Evolutionary conservation across 2,329 filamentous ascomycete genomes (phyloP).

Genomic region (Zopfia rhizophila): DNA sequence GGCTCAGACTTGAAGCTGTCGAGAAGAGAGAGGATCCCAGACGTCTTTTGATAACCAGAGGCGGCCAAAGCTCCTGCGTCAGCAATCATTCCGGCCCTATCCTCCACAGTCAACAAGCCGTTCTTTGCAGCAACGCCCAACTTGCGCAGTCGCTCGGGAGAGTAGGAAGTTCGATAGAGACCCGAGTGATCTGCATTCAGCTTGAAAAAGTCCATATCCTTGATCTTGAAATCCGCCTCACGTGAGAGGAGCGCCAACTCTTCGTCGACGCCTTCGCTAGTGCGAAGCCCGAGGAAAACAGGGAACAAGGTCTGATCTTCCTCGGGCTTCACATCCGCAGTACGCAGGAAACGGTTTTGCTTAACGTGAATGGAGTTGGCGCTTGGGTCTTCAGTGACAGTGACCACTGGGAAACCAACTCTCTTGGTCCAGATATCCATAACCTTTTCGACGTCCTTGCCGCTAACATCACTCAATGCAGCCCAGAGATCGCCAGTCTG

Average conservation of each 20-base stretch:
- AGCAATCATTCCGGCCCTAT: conserved; percentile 90
- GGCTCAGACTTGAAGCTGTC: conserved; percentile 84
- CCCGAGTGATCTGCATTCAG: conserved; percentile 94
- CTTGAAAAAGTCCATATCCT: conserved; percentile 91
- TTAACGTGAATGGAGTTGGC: conserved; percentile 83
- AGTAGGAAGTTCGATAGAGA: conserved; percentile 90
- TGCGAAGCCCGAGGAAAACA: conserved; percentile 86
- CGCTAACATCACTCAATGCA: conserved; percentile 85
- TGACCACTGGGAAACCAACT: conserved; percentile 90
- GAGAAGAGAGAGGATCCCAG: conserved; percentile 84
- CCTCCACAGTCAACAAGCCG: conserved; percentile 84
- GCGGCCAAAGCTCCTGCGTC: conserved; percentile 90
- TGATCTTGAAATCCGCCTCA: conserved; percentile 80
- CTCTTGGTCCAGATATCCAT: conserved; percentile 99
- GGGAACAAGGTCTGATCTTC: conserved; percentile 91
- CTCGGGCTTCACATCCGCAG: conserved; percentile 91
- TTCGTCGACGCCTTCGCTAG: conserved; percentile 84
- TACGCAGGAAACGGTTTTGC: conserved; percentile 94
- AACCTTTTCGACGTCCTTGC: conserved; percentile 87
- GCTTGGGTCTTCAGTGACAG: conserved; percentile 79
- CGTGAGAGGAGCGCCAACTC: conserved; percentile 76
- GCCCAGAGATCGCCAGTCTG: conserved; percentile 91
- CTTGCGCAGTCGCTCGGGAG: conserved; percentile 83
- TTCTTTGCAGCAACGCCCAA: conserved; percentile 86
- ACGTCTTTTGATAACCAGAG: conserved; percentile 93